Percentiles rank a stretch among this genome's conserved stretches.
Evolutionary conservation across 2,329 filamentous ascomycete species (phyloP).

Genomic region (Catunica adiposa): DNA sequence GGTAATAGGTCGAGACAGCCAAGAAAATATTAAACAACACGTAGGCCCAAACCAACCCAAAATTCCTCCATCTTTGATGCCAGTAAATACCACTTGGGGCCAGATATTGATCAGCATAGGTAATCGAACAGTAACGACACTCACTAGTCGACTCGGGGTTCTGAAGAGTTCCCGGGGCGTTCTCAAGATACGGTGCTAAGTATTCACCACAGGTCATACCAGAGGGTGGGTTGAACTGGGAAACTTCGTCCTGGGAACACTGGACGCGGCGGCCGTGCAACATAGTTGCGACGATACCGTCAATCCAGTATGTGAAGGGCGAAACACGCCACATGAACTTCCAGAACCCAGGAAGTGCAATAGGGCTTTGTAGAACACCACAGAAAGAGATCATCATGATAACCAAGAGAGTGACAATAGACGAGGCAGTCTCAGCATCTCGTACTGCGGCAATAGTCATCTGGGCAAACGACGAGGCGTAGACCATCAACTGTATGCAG

Average conservation of each 20-base stretch:
- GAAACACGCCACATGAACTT: constrained; percentile 58
- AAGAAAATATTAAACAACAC: constrained; percentile 45
- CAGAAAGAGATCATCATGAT: constrained; percentile 45
- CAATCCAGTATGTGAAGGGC: constrained; percentile 53
- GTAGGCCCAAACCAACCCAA: constrained; percentile 52
- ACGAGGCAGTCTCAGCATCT: constrained; percentile 50
- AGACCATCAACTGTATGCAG: constrained; percentile 50
- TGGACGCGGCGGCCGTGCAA: constrained; percentile 36
- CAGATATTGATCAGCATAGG: constrained; percentile 44
- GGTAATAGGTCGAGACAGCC: constrained; percentile 45
- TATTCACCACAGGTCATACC: constrained; percentile 49
- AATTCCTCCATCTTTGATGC: constrained; percentile 48
- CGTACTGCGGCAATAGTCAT: constrained; percentile 57
- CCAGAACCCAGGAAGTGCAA: constrained; percentile 53
- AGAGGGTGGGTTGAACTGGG: constrained; percentile 45
- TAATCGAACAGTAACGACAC: constrained; percentile 53
- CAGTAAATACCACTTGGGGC: constrained; percentile 31
- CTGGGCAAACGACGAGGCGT: constrained; percentile 54
- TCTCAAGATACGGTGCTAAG: constrained; percentile 36
- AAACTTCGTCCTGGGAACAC: constrained; percentile 40
- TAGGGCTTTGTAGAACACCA: constrained; percentile 44
- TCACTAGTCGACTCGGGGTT: constrained; percentile 37
- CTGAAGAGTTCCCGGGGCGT: constrained; percentile 40
- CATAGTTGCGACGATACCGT: constrained; percentile 50
- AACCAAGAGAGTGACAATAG: constrained; percentile 42